Percentiles rank a stretch among this genome's conserved stretches.
Evolutionary conservation across 495 filamentous ascomycete genomes (phyloP).

Genomic region (Rhizodiscina lignyota): DNA sequence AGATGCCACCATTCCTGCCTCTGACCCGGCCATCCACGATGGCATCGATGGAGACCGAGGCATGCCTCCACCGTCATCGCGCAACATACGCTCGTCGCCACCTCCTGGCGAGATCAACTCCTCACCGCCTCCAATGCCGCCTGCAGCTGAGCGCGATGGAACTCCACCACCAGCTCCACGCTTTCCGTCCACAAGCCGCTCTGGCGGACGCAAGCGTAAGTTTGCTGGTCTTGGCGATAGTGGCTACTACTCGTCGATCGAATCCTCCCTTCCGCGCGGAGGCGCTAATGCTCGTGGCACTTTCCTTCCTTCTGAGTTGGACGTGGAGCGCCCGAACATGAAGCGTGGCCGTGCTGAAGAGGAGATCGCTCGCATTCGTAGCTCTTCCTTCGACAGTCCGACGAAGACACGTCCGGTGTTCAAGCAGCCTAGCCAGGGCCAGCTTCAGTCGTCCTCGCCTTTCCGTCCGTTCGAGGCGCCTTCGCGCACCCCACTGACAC

Average conservation of each 20-base stretch:
- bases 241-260: constrained; percentile 94
- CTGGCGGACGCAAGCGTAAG: constrained; percentile 55
- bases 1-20: constrained; percentile 86
- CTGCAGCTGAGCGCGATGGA: constrained; percentile 31
- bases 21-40: constrained; percentile 56
- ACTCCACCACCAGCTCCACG: constrained; percentile 60
- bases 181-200: constrained; percentile 33
- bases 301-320: constrained; percentile 54
- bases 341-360: constrained; percentile 87
- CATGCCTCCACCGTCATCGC: constrained; percentile 18
- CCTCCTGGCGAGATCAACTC: constrained; percentile 54
- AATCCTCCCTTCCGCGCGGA: constrained; percentile 73
- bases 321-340: constrained; percentile 55
- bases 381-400: constrained; percentile 86
- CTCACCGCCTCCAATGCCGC: constrained; percentile 51
- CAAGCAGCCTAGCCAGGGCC: constrained; percentile 26
- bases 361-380: constrained; percentile 85
- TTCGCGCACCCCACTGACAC: constrained; percentile 52
- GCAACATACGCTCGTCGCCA: constrained; percentile 36
- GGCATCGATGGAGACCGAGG: constrained; percentile 32
- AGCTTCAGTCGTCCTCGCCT: constrained; percentile 41
- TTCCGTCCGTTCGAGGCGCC: constrained; percentile 46
- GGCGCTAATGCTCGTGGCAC: constrained; percentile 29
- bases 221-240: constrained; percentile 72
- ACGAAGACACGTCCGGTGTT: constrained; percentile 35